Conservation (phyloP, 495 filamentous ascomycete genomes). For the Penicillium fimorum region DNA sequence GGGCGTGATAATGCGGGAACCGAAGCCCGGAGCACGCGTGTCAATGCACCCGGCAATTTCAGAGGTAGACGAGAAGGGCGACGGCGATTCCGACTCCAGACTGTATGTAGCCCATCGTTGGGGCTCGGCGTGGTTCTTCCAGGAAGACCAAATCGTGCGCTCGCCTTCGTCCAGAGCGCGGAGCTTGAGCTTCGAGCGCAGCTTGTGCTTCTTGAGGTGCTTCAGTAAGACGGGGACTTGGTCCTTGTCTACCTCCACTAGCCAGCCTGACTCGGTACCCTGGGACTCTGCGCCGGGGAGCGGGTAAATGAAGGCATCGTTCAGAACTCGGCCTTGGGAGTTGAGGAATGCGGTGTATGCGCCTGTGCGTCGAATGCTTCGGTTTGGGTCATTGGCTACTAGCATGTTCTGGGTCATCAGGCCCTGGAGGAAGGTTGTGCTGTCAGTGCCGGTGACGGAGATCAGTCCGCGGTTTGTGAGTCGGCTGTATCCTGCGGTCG, state of each 20-base stretch:
- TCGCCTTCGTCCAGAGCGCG: constrained; percentile 62
- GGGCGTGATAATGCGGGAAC: constrained; percentile 54
- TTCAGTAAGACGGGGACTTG: constrained; percentile 59
- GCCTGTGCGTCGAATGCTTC: constrained; percentile 37
- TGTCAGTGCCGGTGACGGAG: constrained; percentile 72
- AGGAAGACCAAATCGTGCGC: constrained; percentile 63
- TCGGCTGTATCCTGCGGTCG: constrained; percentile 42
- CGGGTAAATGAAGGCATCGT: constrained; percentile 89
- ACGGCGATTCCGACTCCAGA: constrained; percentile 35
- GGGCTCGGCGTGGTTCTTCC: constrained; percentile 51
- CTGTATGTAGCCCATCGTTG: constrained; percentile 47
- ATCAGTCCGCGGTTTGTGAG: constrained; percentile 75
- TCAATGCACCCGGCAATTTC: constrained; percentile 53
- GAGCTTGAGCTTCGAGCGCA: constrained; percentile 74
- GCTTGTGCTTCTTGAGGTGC: constrained; percentile 79
- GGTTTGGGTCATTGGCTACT: constrained; percentile 39
- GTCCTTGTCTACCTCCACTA: constrained; percentile 76
- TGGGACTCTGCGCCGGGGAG: constrained; percentile 34
- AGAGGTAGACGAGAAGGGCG: constrained; percentile 25
- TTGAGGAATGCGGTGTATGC: constrained; percentile 83
- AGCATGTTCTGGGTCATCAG: constrained; percentile 75
- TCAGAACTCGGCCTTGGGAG: constrained; percentile 75
- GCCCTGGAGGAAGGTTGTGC: constrained; percentile 82
- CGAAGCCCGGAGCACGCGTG: constrained; percentile 66
- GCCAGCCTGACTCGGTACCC: constrained; percentile 53